Evolutionary conservation across 2,329 filamentous ascomycete genomes (phyloP), one percentile per base, ranked within the genome.

Genomic region (Akanthomyces muscarius): DNA sequence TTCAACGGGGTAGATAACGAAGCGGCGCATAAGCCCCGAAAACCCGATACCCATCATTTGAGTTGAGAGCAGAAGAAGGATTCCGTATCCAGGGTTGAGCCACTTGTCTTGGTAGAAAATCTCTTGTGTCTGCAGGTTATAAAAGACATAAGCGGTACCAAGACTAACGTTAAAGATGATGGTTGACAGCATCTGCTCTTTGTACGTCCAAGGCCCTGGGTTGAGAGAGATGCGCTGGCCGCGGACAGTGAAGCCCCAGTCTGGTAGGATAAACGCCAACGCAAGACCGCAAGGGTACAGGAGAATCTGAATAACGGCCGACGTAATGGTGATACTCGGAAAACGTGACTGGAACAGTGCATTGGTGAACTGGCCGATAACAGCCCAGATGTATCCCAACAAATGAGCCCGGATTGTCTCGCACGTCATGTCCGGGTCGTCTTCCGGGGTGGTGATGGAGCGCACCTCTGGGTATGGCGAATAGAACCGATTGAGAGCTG

Each of bases 111-210:
- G 14, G 54, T 66, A 66, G 21, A 56, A 64, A 65, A 68, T 44
- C 59, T 70, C 70, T 36, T 75, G 74, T 10, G 75, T 73, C 5
- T 75, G 68, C 45, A 76, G 72, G 70, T 75, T 75, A 5, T 68
- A 69, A 33, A 74, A 75, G 14, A 70, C 71, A 60, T 75, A 75
- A 11, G 72, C 72, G 1, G 73, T 75, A 33, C 71, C 72, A 11
- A 74, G 74, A 18, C 72, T 71, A 16, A 75, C 74, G 16, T 75
- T 75, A 63, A 71, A 75, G 0, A 71, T 76, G 60, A 77, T 75
- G 0, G 74, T 77, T 0, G 71, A 67, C 54, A 77, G 74, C 69
- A 77, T 74, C 58, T 77, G 75, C 68, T 78, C 76, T 62, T 77
- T 77, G 65, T 73, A 75, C 0, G 70, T 74, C 74, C 75, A 78